Evolutionary conservation across 2,329 filamentous ascomycete species (phyloP).

Genomic region (Venturia pyrina): DNA sequence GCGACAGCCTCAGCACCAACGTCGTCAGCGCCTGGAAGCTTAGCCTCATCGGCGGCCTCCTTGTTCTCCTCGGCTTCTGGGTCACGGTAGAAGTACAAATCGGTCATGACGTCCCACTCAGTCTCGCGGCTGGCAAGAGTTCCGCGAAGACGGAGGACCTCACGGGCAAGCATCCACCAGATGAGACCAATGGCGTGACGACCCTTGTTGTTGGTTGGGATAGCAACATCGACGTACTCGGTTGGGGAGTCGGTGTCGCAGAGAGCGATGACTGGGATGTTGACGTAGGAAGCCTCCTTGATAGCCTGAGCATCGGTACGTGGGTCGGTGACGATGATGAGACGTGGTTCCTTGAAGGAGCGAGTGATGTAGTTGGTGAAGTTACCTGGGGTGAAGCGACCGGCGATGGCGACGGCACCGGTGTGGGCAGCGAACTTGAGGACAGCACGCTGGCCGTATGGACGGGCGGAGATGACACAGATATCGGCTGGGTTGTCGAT

Average conservation of each 20-base stretch:
- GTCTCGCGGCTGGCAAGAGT: slow-evolving; percentile 93
- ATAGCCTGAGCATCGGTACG: slow-evolving; percentile 99
- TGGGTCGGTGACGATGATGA: slow-evolving; percentile 98
- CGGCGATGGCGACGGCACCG: slow-evolving; percentile 93
- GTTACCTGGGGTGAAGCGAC: slow-evolving; percentile 99
- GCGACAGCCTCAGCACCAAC: slow-evolving; percentile 70
- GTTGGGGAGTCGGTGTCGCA: slow-evolving; percentile 99
- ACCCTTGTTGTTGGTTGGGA: slow-evolving; percentile 99
- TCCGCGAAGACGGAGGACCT: slow-evolving; percentile 97
- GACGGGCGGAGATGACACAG: slow-evolving; percentile 84
- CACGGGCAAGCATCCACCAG: slow-evolving; percentile 99
- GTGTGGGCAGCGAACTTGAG: slow-evolving; percentile 99
- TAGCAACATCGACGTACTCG: slow-evolving; percentile 99
- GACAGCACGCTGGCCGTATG: slow-evolving; percentile 98
- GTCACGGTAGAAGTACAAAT: slow-evolving; percentile 99
- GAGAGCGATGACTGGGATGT: slow-evolving; percentile 99
- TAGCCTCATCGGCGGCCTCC: slow-evolving; percentile 75
- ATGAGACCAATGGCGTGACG: slow-evolving; percentile 96
- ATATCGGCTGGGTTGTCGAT: slow-evolving; percentile 99
- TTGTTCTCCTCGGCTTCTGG: slow-evolving; percentile 99
- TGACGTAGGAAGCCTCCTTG: slow-evolving; percentile 99
- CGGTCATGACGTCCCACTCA: slow-evolving; percentile 98
- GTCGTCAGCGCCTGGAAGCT: slow-evolving; percentile 77
- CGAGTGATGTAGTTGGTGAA: slow-evolving; percentile 99
- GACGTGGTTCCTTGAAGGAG: slow-evolving; percentile 99